Evolutionary conservation across 2,329 filamentous ascomycete species (phyloP).

Genomic region (Colletotrichum graminicola): DNA sequence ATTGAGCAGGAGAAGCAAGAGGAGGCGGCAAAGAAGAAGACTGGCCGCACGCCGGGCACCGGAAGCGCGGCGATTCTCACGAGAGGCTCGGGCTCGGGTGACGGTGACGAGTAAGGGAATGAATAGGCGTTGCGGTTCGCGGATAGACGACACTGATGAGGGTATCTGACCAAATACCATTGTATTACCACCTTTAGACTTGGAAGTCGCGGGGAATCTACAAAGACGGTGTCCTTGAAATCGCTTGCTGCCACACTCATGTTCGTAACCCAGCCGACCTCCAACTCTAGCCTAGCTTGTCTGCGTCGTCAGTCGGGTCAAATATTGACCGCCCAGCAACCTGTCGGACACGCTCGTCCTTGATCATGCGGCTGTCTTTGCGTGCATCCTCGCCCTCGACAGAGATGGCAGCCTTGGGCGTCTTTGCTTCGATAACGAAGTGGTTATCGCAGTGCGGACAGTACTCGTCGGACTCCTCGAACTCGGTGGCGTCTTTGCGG

Average conservation of each 20-base stretch:
- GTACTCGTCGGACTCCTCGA: conserved; percentile 98
- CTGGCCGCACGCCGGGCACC: conserved; percentile 76
- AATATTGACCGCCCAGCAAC: conserved; percentile 74
- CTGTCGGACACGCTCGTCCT: conserved; percentile 83
- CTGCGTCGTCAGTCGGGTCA: conserved; percentile 79
- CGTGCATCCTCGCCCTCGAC: conserved; percentile 93
- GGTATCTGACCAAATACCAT: conserved; percentile 46
- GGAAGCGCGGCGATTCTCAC: conserved; percentile 82
- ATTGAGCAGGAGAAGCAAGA: conserved; percentile 99
- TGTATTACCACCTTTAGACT: conserved; percentile 55
- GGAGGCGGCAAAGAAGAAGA: conserved; percentile 98
- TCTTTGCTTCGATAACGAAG: conserved; percentile 90
- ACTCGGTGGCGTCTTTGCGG: conserved; percentile 91
- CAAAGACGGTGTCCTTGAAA: conserved; percentile 36
- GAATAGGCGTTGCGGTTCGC: conserved; percentile 36
- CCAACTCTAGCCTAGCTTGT: conserved; percentile 76
- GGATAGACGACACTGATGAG: conserved; percentile 40
- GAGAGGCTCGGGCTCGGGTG: conserved; percentile 62
- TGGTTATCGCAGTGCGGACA: conserved; percentile 99
- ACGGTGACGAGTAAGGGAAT: conserved; percentile 46
- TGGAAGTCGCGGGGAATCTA: conserved; percentile 42
- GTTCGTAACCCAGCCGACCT: conserved; percentile 23
- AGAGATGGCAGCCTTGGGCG: conserved; percentile 84
- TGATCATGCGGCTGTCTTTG: conserved; percentile 90
- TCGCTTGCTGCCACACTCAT: conserved; percentile 35